Conservation (phyloP, 108 stramenopile species). For the Pseudonitzschia multiseries region DNA sequence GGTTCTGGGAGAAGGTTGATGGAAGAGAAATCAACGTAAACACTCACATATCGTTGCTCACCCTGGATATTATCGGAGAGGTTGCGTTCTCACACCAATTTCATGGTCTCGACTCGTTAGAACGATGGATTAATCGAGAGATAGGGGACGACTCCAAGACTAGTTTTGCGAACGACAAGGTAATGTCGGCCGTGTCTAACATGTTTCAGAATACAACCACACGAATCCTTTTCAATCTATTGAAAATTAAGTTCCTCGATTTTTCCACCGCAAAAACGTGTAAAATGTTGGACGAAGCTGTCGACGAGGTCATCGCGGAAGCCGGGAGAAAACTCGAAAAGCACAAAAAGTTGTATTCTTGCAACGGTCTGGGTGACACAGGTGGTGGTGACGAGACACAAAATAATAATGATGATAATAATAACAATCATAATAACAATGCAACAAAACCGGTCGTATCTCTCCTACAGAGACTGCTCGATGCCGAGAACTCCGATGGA, state of each 20-base stretch:
- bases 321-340: slow-evolving; percentile 28
- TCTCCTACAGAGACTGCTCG: slow-evolving; percentile 48
- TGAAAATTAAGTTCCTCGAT: slow-evolving; percentile 24
- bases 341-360: neutral
- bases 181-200: slow-evolving; percentile 27
- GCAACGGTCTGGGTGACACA: slow-evolving; percentile 18
- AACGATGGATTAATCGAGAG: slow-evolving; percentile 45
- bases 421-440: neutral
- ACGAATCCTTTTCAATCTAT: slow-evolving; percentile 27
- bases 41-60: slow-evolving; percentile 49
- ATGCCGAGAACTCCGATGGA: slow-evolving; percentile 32
- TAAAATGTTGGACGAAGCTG: slow-evolving; percentile 35
- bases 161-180: slow-evolving; percentile 30
- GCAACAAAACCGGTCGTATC: slow-evolving; percentile 17
- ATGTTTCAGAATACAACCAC: slow-evolving; percentile 23
- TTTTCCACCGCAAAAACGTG: slow-evolving; percentile 30
- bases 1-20: slow-evolving; percentile 45
- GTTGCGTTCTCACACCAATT: slow-evolving; percentile 65
- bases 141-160: neutral
- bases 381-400: too few relatives aligned
- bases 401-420: too few relatives aligned
- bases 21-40: slow-evolving; percentile 47
- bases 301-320: slow-evolving; percentile 44
- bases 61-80: slow-evolving; percentile 62
- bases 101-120: slow-evolving; percentile 37